Base-by-base conservation (phyloP, 148 eudicot genomes). In the Gaultheria prostrata region DNA sequence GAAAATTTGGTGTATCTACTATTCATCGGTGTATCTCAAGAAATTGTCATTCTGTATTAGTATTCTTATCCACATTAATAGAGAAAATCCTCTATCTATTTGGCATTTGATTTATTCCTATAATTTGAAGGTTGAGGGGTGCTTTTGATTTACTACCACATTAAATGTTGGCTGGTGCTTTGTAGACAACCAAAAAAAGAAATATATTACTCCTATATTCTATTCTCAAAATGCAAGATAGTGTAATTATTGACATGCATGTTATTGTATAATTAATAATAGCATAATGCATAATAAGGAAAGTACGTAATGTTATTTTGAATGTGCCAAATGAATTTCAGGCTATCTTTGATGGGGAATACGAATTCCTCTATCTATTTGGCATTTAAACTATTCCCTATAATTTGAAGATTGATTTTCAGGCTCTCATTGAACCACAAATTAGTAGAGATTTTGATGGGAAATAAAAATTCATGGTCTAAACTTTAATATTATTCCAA, bases 1-100 rank as follows among this genome's bases (percentile, higher is more conserved):
- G 77, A 43, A 20, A 74, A 75, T 75, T 75, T 75, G 54, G 50
- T 75, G 51, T 24, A n/a, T 75, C 78, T n/a, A 18, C 76, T 70
- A 2, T 35, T 72, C 43, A 6, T 33, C 3, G 2, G 11, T 17
- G 46, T 11, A 13, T 15, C 78, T 45, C 26, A 48, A 46, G 78
- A n/a, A 20, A 46, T 1, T 24, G n/a, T 32, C 21, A 4, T 46
- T 75, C 32, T 21, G 24, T n/a, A 75, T 1, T 12, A 76, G 54
- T n/a, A 21, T 24, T 48, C 21, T 17, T 75, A 75, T 24, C n/a
- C 17, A 43, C 2, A 32, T 30, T 39, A 39, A 39, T 39, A 5
- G 43, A 39, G 43, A 39, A 39, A 70, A 12, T 13, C 63, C 7
- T 70, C 3, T 70, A 1, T 70, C 24, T 74, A 73, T 1, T 2